These are phyloP conservation scores for Collybia mongolica DNA, from an alignment of 768 basidiomycete genomes.

Conservation along the genomic window DNA sequence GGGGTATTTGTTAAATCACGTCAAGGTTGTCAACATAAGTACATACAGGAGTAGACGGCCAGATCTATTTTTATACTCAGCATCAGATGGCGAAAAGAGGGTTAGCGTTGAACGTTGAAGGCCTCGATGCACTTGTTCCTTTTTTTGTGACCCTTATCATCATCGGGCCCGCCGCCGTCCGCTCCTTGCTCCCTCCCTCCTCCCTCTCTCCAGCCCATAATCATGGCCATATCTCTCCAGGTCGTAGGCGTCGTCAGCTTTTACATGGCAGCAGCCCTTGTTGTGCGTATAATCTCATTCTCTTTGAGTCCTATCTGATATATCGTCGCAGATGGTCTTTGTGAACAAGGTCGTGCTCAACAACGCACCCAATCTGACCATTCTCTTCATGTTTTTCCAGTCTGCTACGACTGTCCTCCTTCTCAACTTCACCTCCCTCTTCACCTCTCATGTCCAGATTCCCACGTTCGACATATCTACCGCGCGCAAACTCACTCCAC, in stretches of 20 bases:
- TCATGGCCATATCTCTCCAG: conserved; percentile 19
- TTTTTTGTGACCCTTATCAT: too few species aligned
- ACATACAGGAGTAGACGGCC: too few species aligned
- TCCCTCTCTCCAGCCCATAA: not conserved
- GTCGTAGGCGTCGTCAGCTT: conserved; percentile 47
- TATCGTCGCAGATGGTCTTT: conserved; percentile 58
- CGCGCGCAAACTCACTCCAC: conserved; percentile 18
- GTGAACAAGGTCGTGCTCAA: conserved; percentile 31
- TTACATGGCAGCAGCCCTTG: conserved; percentile 67
- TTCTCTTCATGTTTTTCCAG: conserved; percentile 28
- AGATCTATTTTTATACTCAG: too few species aligned
- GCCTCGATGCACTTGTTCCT: too few species aligned
- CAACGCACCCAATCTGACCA: conserved; percentile 27
- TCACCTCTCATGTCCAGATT: conserved; percentile 22
- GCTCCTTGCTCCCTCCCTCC: not conserved
- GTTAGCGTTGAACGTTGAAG: too few species aligned
- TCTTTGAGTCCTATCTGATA: not conserved
- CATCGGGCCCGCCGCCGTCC: not conserved
- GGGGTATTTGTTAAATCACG: too few species aligned
- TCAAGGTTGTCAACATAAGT: too few species aligned
- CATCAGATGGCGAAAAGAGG: too few species aligned
- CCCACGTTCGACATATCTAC: conserved; percentile 16
- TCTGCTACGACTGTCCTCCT: conserved; percentile 26
- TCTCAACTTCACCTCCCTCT: conserved; percentile 19
- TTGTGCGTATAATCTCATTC: conserved; percentile 42